Evolutionary conservation across 2,329 filamentous ascomycete genomes (phyloP).

Genomic region (Dothistroma septosporum): DNA sequence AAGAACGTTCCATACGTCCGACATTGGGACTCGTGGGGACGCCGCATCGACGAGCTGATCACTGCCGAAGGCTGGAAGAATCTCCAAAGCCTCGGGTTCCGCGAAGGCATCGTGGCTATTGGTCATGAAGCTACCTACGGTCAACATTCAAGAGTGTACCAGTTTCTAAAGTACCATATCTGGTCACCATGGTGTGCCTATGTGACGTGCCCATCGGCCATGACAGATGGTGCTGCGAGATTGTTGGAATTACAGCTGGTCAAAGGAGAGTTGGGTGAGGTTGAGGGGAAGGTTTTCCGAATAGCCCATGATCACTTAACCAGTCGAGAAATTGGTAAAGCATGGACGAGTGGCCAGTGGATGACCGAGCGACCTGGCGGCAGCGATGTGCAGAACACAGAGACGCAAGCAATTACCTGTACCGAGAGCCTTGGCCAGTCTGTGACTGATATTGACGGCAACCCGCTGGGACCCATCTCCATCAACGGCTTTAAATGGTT

Average conservation of each 20-base stretch:
- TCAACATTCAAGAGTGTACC: conserved; percentile 53
- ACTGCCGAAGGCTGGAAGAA: conserved; percentile 64
- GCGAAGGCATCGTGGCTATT: conserved; percentile 56
- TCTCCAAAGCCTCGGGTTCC: conserved; percentile 57
- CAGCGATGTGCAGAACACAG: conserved; percentile 64
- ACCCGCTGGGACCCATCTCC: conserved; percentile 41
- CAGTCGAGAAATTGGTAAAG: conserved; percentile 48
- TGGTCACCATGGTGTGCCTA: conserved; percentile 59
- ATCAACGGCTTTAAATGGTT: conserved; percentile 71
- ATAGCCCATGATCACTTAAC: conserved; percentile 48
- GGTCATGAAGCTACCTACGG: conserved; percentile 55
- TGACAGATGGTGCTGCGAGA: conserved; percentile 62
- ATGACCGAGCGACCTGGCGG: conserved; percentile 70
- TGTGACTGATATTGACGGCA: conserved; percentile 13
- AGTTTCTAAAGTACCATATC: conserved; percentile 57
- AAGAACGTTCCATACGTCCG: conserved; percentile 59
- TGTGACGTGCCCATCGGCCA: conserved; percentile 62
- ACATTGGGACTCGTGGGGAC: conserved; percentile 59
- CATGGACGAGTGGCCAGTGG: conserved; percentile 74
- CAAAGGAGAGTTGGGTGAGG: conserved; percentile 11
- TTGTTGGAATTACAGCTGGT: conserved; percentile 35
- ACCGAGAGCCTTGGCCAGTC: not conserved
- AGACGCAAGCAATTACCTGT: conserved; percentile 47
- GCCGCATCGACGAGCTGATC: conserved; percentile 55
- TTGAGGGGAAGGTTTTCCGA: conserved; percentile 20